Evolutionary conservation across 2,329 filamentous ascomycete genomes (phyloP).

Genomic region (Alternaria burnsii): DNA sequence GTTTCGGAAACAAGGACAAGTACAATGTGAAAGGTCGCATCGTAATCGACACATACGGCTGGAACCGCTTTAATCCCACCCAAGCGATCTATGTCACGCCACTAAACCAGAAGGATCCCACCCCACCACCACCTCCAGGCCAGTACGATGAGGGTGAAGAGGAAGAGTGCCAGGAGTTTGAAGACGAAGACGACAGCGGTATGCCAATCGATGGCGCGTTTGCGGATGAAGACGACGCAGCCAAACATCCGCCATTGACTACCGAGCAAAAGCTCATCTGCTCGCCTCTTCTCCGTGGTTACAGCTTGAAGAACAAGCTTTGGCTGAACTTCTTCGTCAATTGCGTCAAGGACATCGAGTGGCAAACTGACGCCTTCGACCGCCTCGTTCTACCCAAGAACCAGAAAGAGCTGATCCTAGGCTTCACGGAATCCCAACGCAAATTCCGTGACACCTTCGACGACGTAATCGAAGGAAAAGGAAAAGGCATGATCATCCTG

Average conservation of each 20-base stretch:
- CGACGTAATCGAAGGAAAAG: slow-evolving; percentile 60
- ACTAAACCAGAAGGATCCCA: slow-evolving; percentile 42
- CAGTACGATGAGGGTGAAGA: slow-evolving; percentile 20
- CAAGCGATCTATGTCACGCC: slow-evolving; percentile 50
- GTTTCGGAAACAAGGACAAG: slow-evolving; percentile 50
- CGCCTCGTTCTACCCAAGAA: slow-evolving; percentile 49
- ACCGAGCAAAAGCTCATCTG: slow-evolving; percentile 47
- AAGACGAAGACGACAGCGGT: slow-evolving; percentile 18
- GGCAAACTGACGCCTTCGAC: slow-evolving; percentile 56
- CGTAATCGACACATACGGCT: slow-evolving; percentile 62
- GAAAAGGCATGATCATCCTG: slow-evolving; percentile 40
- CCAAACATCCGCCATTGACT: slow-evolving; percentile 22
- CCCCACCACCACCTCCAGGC: neutral
- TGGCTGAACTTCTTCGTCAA: slow-evolving; percentile 48
- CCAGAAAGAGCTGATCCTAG: slow-evolving; percentile 49
- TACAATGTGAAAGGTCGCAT: slow-evolving; percentile 59
- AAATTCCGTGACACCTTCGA: slow-evolving; percentile 28
- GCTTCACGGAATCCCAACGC: slow-evolving; percentile 79
- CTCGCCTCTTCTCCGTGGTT: slow-evolving; percentile 55
- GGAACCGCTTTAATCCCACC: slow-evolving; percentile 60
- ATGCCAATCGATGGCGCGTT: slow-evolving; percentile 29
- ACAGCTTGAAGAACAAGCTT: slow-evolving; percentile 36
- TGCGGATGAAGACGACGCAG: slow-evolving; percentile 26
- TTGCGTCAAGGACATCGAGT: slow-evolving; percentile 53
- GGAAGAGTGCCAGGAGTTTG: slow-evolving; percentile 2